Base-by-base conservation (phyloP, 257 asterid genomes). In the Solanum phureja region DNA sequence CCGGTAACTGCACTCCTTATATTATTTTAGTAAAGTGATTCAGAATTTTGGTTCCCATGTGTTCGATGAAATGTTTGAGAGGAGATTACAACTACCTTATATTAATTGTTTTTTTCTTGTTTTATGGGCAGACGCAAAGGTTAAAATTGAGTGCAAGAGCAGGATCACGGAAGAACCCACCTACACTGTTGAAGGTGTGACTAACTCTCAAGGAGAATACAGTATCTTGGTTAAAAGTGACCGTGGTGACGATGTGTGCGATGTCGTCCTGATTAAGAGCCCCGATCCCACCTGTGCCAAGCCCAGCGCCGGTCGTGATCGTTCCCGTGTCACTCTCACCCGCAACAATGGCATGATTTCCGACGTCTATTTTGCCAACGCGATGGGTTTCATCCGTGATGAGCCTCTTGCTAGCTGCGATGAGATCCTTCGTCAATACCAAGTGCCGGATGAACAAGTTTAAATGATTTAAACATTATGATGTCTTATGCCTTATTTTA, bases 281-380 rank as follows among this genome's bases (percentile, higher is more conserved):
- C 14, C 90, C 0, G 88, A 92, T 83, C 87, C 89, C 0, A 91
- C 76, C n/a, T 92, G 94, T 88, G 72, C 87, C 46, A 23, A 37
- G 14, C 91, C 93, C 0, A 91, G 88, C 35, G n/a, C 11, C 0
- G 96, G 95, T 1, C 93, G 96, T 10, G 95, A 94, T 86, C 87
- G 88, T 23, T 91, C 96, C 16, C 92, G 92, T 19, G 91, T 92
- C 38, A 88, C 89, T 89, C 93, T 92, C 42, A 94, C 95, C 69
- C 89, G 91, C 86, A 89, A 91, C 91, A 92, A 92, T 49, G 96
- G 96, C 77, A 90, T 94, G 92, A 52, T 9, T 72, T 86, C 92
- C 86, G 72, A 82, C 84, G 12, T 18, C 6, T 94, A 95, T 12
- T 87, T 46, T 4, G 96, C 94, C 37, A 94, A 94, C 10, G 84